Evolutionary conservation across 2,329 filamentous ascomycete genomes (phyloP).

Genomic region (Arthrobotrys pseudoclavata): DNA sequence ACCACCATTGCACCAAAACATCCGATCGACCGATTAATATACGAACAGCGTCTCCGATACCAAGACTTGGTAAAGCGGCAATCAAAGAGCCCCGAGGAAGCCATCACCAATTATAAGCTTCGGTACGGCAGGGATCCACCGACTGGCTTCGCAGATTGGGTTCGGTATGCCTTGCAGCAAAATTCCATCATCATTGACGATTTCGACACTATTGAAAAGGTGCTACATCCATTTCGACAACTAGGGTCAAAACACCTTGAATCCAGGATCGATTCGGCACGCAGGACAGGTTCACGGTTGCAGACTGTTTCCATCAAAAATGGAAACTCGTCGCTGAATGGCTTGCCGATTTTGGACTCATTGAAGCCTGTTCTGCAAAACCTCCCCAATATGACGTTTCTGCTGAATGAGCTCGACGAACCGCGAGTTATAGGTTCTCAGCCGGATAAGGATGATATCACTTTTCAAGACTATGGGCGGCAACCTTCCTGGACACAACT

Average conservation of each 20-base stretch:
- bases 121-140: conserved; percentile 16
- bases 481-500: conserved; percentile 2
- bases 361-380: conserved; percentile 1
- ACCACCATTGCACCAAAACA: background rate
- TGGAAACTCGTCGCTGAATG: background rate
- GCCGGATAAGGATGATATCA: conserved; percentile 17
- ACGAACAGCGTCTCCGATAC: conserved; percentile 7
- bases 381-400: conserved; percentile 20
- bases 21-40: conserved; percentile 12
- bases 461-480: conserved; percentile 9
- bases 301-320: conserved; percentile 1
- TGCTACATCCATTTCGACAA: conserved; percentile 8
- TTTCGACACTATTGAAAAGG: conserved; percentile 30
- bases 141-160: conserved; percentile 15
- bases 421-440: conserved; percentile 19
- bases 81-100: conserved; percentile 21
- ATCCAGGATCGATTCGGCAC: conserved; percentile 6
- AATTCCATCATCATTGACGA: conserved; percentile 23
- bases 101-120: conserved; percentile 19
- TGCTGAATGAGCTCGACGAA: conserved; percentile 32
- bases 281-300: background rate
- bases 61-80: conserved; percentile 6
- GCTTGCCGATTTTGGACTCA: conserved; percentile 1
- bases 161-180: conserved; percentile 9
- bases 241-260: conserved; percentile 1